Evolutionary conservation across 148 eudicot species (phyloP).

Genomic region (Persicaria maculosa): DNA sequence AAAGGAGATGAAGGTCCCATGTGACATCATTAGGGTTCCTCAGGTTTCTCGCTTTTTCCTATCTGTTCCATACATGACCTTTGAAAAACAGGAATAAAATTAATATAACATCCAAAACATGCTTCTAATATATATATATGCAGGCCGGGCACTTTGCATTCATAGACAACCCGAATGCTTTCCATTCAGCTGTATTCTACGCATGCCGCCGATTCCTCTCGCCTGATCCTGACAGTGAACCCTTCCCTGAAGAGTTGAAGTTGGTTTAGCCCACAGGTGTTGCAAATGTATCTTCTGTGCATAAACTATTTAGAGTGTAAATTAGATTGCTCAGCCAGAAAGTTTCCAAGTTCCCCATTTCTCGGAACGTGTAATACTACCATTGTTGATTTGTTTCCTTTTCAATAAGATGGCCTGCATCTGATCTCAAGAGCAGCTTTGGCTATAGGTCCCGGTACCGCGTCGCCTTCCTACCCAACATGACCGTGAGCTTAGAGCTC

Average conservation of each 20-base stretch:
- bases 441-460: neutral
- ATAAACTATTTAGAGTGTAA: neutral
- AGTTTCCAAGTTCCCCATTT: neutral
- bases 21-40: constrained; percentile 88
- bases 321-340: neutral
- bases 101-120: neutral
- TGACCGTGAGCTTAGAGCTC: no score
- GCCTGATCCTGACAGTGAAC: constrained; percentile 31
- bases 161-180: constrained; percentile 66
- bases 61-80: neutral
- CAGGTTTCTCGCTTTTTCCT: constrained; percentile 48
- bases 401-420: neutral
- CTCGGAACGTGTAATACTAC: neutral
- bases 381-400: neutral
- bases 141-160: constrained; percentile 85
- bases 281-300: constrained; percentile 12
- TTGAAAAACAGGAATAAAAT: no score
- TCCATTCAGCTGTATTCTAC: constrained; percentile 76
- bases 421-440: neutral
- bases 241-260: constrained; percentile 64
- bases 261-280: constrained; percentile 32
- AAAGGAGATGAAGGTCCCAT: constrained; percentile 77
- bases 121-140: constrained; percentile 15
- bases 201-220: constrained; percentile 74
- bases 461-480: no score